Evolutionary conservation across 2,329 filamentous ascomycete genomes (phyloP).

Genomic region (Arthrobotrys sphaeroides): DNA sequence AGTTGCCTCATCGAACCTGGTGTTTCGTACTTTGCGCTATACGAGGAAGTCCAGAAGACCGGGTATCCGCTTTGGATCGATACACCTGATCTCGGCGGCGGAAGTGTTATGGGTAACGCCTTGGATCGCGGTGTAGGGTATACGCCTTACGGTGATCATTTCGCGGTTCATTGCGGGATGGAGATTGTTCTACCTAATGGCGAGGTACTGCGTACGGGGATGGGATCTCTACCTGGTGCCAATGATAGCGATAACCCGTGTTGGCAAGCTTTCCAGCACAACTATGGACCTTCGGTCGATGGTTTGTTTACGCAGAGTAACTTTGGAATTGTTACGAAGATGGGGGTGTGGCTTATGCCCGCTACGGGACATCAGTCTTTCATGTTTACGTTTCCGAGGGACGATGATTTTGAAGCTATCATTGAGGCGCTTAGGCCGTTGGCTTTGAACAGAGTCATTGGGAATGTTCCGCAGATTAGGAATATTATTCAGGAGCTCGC

Average conservation of each 20-base stretch:
- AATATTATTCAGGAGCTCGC: slow-evolving; percentile 60
- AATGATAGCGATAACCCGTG: slow-evolving; percentile 60
- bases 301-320: slow-evolving; percentile 67
- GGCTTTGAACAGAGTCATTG: slow-evolving; percentile 61
- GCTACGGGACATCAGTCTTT: slow-evolving; percentile 64
- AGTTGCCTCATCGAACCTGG: slow-evolving; percentile 68
- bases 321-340: slow-evolving; percentile 67
- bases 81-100: slow-evolving; percentile 63
- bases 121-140: slow-evolving; percentile 65
- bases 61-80: slow-evolving; percentile 62
- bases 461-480: slow-evolving; percentile 59
- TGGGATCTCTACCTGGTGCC: slow-evolving; percentile 64
- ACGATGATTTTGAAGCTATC: slow-evolving; percentile 65
- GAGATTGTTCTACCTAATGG: slow-evolving; percentile 65
- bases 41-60: slow-evolving; percentile 64
- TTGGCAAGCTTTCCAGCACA: slow-evolving; percentile 63
- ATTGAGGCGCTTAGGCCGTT: slow-evolving; percentile 66
- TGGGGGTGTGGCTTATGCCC: slow-evolving; percentile 68
- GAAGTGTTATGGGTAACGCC: slow-evolving; percentile 64
- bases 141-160: slow-evolving; percentile 64
- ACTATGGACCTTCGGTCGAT: slow-evolving; percentile 62
- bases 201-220: slow-evolving; percentile 63
- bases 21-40: slow-evolving; percentile 66
- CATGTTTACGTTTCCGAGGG: slow-evolving; percentile 64
- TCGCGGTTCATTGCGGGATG: slow-evolving; percentile 62